Percentiles rank a stretch among this genome's conserved stretches.
Conservation (phyloP, 495 filamentous ascomycete genomes). For the Xylaria palmicola region DNA sequence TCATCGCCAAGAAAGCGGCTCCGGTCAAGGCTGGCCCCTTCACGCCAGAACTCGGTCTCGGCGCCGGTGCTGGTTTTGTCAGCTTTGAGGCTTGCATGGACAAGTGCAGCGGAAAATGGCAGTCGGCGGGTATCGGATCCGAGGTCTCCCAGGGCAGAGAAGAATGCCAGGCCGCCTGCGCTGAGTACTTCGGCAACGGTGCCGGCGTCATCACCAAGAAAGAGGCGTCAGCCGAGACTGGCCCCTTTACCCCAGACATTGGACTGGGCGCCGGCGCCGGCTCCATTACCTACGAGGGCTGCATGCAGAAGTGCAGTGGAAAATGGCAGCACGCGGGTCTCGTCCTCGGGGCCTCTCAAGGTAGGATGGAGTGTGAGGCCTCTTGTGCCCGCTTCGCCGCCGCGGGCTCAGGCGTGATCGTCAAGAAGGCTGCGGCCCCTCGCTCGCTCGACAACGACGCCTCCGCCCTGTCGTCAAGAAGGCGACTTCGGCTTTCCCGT, state of each 20-base stretch:
- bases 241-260: too few species aligned
- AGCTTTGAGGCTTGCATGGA: not conserved
- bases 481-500: not conserved
- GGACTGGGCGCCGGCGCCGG: not conserved
- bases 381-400: not conserved
- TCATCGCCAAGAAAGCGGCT: not conserved
- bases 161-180: constrained; percentile 1
- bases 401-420: not conserved
- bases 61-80: not conserved
- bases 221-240: too few species aligned
- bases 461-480: not conserved
- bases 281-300: not conserved
- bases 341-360: not conserved
- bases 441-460: too few species aligned
- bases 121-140: not conserved
- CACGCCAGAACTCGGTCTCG: too few species aligned
- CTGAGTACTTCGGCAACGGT: not conserved
- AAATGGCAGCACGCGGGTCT: not conserved
- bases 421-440: not conserved
- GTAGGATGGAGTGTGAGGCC: not conserved
- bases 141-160: not conserved
- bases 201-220: not conserved
- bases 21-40: not conserved
- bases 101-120: not conserved
- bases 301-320: not conserved